Base-by-base conservation (phyloP, 768 basidiomycete species). In the Pholiota molesta region DNA sequence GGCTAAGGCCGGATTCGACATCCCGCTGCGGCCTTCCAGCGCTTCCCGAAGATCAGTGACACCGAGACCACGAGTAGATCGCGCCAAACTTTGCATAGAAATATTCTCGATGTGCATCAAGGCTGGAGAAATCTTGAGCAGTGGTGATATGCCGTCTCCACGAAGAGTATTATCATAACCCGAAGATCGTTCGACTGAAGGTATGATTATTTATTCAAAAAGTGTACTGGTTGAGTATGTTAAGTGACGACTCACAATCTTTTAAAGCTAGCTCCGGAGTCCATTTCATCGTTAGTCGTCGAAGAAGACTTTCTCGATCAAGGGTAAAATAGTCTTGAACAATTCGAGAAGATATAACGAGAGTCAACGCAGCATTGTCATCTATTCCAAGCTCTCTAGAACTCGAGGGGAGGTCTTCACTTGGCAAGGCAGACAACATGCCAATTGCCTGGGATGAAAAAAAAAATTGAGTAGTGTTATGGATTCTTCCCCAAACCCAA, bases 81-180 rank as follows among this genome's bases (percentile, higher is more conserved):
- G 84, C 19, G 90, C 84, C 60, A 97, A 76, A 69, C 92, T 94
- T 71, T 92, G 91, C 59, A 94, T 79, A 6, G 95, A 97, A 35
- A 93, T 79, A 72, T 97, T 97, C 68, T 95, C 92, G 56, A 92
- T 91, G 66, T 92, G 89, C 92, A 95, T 97, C 63, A 97, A 78
- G 16, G 90, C 88, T 35, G 92, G 92, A 5, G 92, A 90, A 35
- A 95, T 86, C 71, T 87, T 92, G 57, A 93, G 82, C 45, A 94
- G 81, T 2, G 91, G 89, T 2, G 90, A 86, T 42, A 89, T 77
- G 14, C 86, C 86, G 66, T 94, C 91, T 59, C 84, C 84, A 23
- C 89, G 81, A 19, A 80, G 65, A 21, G 84, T 82, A 9, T 79
- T 69, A 21, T 93, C 87, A 62, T 83, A 86, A 13, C 73, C 67